These are phyloP conservation scores for Claviceps sp. DNA, from an alignment of 2,329 filamentous ascomycete species.

Conservation along the genomic window DNA sequence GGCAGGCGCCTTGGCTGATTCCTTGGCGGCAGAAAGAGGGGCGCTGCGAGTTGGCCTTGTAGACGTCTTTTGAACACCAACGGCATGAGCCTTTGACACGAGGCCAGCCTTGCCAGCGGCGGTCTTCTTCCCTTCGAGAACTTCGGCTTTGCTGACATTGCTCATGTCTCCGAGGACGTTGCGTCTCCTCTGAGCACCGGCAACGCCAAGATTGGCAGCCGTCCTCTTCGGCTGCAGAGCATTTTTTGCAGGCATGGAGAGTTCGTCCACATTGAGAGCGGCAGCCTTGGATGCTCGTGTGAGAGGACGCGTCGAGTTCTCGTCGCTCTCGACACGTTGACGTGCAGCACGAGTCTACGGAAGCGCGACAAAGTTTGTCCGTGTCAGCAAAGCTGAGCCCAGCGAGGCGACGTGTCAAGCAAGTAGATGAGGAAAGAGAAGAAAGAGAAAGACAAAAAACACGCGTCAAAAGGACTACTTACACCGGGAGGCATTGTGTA, in stretches of 20 bases:
- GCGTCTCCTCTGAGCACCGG: slow-evolving; percentile 52
- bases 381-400: slow-evolving; percentile 7
- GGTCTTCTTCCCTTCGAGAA: slow-evolving; percentile 61
- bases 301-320: slow-evolving; percentile 71
- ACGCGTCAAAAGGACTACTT: slow-evolving; percentile 9
- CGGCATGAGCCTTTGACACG: slow-evolving; percentile 70
- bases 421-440: not conserved
- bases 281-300: slow-evolving; percentile 91
- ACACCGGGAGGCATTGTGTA: slow-evolving; percentile 23
- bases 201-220: slow-evolving; percentile 32
- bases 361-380: not conserved
- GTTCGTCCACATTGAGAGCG: slow-evolving; percentile 53
- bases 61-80: slow-evolving; percentile 65
- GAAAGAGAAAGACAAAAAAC: not conserved
- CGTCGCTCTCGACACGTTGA: slow-evolving; percentile 82
- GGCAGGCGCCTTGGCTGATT: slow-evolving; percentile 52
- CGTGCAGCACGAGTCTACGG: slow-evolving; percentile 53
- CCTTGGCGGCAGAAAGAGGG: slow-evolving; percentile 45
- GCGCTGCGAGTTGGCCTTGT: slow-evolving; percentile 45
- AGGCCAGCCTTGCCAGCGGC: slow-evolving; percentile 50
- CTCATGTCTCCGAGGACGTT: slow-evolving; percentile 85
- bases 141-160: slow-evolving; percentile 76
- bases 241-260: slow-evolving; percentile 43
- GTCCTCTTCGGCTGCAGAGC: slow-evolving; percentile 60
- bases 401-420: not conserved